These are phyloP conservation scores for Hypsizygus ulmarius DNA, from an alignment of 1,284 basidiomycete species.

Conservation along the genomic window DNA sequence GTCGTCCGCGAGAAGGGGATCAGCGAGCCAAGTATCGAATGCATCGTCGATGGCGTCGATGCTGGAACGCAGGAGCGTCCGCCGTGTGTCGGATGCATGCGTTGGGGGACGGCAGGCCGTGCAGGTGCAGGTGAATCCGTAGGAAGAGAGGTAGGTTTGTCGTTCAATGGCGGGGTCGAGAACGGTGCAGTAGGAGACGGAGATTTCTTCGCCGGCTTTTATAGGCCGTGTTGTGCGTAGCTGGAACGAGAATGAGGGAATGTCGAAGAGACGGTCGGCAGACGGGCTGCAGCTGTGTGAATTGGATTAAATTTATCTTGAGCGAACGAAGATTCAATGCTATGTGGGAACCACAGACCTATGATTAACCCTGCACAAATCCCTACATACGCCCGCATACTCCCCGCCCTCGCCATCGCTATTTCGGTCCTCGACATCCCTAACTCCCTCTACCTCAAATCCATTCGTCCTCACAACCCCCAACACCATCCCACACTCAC, in stretches of 20 bases:
- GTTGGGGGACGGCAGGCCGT: slow-evolving; percentile 15
- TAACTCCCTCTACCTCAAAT: no score
- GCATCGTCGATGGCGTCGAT: slow-evolving; percentile 12
- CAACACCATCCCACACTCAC: slow-evolving; percentile 1
- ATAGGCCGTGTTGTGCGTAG: neutral
- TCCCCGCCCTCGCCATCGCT: no score
- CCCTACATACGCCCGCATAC: no score
- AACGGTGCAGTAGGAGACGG: slow-evolving; percentile 19
- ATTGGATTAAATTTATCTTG: no score
- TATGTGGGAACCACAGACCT: no score
- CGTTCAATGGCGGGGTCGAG: slow-evolving; percentile 17
- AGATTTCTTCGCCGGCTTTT: slow-evolving; percentile 14
- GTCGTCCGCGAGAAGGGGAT: slow-evolving; percentile 17
- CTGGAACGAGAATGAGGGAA: neutral
- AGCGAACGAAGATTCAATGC: no score
- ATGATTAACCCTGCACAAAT: no score
- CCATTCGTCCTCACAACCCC: neutral
- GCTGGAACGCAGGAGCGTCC: slow-evolving; percentile 14
- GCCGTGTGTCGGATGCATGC: slow-evolving; percentile 15
- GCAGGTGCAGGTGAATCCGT: slow-evolving; percentile 20
- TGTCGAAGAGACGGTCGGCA: neutral
- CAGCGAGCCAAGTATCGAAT: slow-evolving; percentile 18
- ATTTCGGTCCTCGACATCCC: no score
- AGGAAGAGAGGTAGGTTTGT: slow-evolving; percentile 19
- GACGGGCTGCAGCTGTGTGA: neutral